These are phyloP conservation scores for Leccinum boreale DNA, from an alignment of 768 basidiomycete genomes.

Conservation along the genomic window DNA sequence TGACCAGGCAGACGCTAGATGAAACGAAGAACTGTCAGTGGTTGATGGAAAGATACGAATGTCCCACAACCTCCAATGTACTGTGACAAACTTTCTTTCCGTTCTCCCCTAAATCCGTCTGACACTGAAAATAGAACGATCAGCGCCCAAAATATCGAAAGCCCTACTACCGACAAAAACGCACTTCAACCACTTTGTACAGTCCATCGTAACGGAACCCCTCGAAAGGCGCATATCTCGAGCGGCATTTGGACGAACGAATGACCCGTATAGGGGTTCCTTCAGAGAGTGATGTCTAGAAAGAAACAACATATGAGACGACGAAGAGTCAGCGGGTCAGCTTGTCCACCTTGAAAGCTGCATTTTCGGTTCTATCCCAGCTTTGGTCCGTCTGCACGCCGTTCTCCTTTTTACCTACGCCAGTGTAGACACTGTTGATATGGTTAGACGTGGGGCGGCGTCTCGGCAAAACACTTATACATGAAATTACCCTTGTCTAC, in stretches of 20 bases:
- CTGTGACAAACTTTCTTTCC: conserved; percentile 21
- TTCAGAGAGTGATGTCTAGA: conserved; percentile 15
- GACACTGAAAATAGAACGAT: conserved; percentile 12
- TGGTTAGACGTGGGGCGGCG: neutral
- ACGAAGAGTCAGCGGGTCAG: neutral
- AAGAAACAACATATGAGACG: neutral
- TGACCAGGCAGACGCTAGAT: conserved; percentile 25
- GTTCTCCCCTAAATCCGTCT: conserved; percentile 14
- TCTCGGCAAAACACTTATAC: conserved; percentile 6
- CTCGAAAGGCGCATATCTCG: conserved; percentile 23
- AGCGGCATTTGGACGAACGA: conserved; percentile 17
- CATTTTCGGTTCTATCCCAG: conserved; percentile 13
- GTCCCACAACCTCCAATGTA: conserved; percentile 20
- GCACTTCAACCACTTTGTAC: conserved; percentile 24
- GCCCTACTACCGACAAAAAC: neutral
- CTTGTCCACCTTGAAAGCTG: conserved; percentile 16
- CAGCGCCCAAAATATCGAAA: neutral
- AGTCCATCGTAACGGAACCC: conserved; percentile 32
- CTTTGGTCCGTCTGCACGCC: conserved; percentile 19
- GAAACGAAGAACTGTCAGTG: neutral
- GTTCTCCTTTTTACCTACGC: conserved; percentile 19
- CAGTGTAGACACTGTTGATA: conserved; percentile 25
- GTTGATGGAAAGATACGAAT: neutral
- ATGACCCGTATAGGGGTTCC: conserved; percentile 23
- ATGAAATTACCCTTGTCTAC: conserved; percentile 24